Evolutionary conservation across 192 early-diverging fungal species (phyloP).

Genomic region (Coemansia reversa): DNA sequence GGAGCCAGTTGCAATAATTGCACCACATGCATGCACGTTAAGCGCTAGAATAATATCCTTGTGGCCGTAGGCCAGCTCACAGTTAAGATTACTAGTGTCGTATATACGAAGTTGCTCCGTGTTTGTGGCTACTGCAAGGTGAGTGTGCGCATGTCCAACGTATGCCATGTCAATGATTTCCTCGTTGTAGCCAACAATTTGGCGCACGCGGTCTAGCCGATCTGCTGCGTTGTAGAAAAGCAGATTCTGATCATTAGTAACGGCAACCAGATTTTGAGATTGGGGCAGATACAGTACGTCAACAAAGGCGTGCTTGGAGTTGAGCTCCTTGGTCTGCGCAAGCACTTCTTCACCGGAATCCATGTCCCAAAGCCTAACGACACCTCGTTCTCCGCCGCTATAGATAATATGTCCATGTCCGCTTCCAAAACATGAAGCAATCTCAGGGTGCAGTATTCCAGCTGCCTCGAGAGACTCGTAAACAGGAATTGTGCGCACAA

Average conservation of each 20-base stretch:
- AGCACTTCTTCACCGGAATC: conserved; percentile 67
- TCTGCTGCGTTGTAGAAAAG: conserved; percentile 66
- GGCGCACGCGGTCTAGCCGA: conserved; percentile 63
- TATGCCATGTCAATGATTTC: conserved; percentile 88
- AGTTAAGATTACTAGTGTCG: conserved; percentile 73
- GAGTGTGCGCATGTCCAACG: conserved; percentile 67
- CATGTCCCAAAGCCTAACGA: conserved; percentile 86
- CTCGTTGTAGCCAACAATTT: conserved; percentile 95
- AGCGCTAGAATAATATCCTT: conserved; percentile 84
- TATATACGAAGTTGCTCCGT: conserved; percentile 90
- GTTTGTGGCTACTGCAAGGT: conserved; percentile 90
- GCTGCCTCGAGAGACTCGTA: conserved; percentile 87
- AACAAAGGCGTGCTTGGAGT: conserved; percentile 75
- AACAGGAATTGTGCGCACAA: conserved; percentile 80
- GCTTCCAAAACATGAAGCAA: conserved; percentile 44
- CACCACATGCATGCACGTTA: conserved; percentile 65
- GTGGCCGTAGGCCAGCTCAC: conserved; percentile 87
- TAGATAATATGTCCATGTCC: conserved; percentile 61
- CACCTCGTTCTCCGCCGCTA: conserved; percentile 82
- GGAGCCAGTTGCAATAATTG: conserved; percentile 78
- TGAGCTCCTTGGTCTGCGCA: conserved; percentile 66
- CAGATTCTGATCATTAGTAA: conserved; percentile 93
- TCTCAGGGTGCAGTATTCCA: conserved; percentile 61
- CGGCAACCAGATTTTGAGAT: conserved; percentile 62
- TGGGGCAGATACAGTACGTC: conserved; percentile 64